phyloP scores from a whole-genome alignment of 306 rosid genomes.

The Trichosanthes cucumerina region DNA sequence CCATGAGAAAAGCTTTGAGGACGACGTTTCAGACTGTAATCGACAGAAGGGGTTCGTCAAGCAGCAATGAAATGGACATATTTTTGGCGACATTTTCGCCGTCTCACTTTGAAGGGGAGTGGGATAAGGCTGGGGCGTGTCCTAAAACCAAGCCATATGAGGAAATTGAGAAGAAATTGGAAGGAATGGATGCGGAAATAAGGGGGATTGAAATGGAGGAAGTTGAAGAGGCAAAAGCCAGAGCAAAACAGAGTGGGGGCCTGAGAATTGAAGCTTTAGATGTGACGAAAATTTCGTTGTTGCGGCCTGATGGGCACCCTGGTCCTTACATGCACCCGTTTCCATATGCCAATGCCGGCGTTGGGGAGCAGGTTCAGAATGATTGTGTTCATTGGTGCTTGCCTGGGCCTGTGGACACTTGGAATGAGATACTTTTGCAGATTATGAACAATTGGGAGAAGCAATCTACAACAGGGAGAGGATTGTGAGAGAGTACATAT shows the following conservation, averaged over 20 bases:
- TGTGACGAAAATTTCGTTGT: conserved; percentile 46
- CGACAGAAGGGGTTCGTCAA: conserved; percentile 27
- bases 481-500: not conserved
- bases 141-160: conserved; percentile 47
- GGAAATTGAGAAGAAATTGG: conserved; percentile 42
- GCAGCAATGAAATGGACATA: conserved; percentile 25
- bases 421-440: conserved; percentile 74
- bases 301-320: conserved; percentile 92
- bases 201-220: conserved; percentile 60
- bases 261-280: conserved; percentile 57
- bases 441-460: conserved; percentile 42
- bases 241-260: conserved; percentile 18
- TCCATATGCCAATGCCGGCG: conserved; percentile 58
- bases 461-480: not conserved
- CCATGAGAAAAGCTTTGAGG: conserved; percentile 58
- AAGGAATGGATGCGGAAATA: conserved; percentile 79
- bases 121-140: conserved; percentile 91
- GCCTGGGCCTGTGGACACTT: conserved; percentile 84
- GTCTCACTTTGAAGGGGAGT: conserved; percentile 80
- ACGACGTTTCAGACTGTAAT: conserved; percentile 38
- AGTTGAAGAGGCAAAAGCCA: conserved; percentile 47
- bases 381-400: conserved; percentile 98
- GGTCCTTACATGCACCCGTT: conserved; percentile 82
- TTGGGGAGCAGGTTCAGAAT: conserved; percentile 56
- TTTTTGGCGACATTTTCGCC: conserved; percentile 82